Evolutionary conservation across 2,329 filamentous ascomycete species (phyloP).

Genomic region (Pseudogymnoascus sp.): DNA sequence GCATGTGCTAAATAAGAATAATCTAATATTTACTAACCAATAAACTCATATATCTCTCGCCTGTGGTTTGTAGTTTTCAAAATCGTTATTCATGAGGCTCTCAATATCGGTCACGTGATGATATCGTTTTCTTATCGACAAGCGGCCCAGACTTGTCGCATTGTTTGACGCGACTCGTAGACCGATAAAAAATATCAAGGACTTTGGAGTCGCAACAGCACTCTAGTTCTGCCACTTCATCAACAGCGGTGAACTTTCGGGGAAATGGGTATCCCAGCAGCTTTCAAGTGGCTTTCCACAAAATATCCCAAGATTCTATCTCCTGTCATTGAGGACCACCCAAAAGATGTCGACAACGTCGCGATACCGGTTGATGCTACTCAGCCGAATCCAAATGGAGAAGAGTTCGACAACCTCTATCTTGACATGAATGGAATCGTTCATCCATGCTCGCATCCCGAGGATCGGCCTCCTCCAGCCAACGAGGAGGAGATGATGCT

Average conservation of each 20-base stretch:
- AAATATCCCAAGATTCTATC: slow-evolving; percentile 98
- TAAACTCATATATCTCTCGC: background rate
- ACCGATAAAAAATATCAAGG: background rate
- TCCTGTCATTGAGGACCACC: slow-evolving; percentile 77
- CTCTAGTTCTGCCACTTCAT: slow-evolving; percentile 5
- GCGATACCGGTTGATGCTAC: slow-evolving; percentile 80
- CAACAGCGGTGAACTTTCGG: background rate
- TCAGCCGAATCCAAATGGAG: slow-evolving; percentile 85
- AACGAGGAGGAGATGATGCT: slow-evolving; percentile 99
- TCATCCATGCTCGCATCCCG: slow-evolving; percentile 95
- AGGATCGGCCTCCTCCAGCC: slow-evolving; percentile 81
- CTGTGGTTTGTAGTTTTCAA: background rate
- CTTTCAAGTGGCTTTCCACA: slow-evolving; percentile 78
- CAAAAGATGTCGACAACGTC: slow-evolving; percentile 74
- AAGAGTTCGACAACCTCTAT: slow-evolving; percentile 97
- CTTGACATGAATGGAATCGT: slow-evolving; percentile 99
- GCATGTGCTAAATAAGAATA: background rate
- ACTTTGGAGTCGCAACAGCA: slow-evolving; percentile 6
- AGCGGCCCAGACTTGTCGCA: background rate
- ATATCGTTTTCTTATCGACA: slow-evolving; percentile 6
- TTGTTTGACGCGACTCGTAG: slow-evolving; percentile 3
- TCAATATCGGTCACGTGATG: background rate
- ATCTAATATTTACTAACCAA: background rate
- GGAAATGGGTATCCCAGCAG: slow-evolving; percentile 86
- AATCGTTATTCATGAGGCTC: background rate